Evolutionary conservation across 2,329 filamentous ascomycete genomes (phyloP), one percentile per base, ranked within the genome.

Genomic region (Chaetoscypha palmicola): DNA sequence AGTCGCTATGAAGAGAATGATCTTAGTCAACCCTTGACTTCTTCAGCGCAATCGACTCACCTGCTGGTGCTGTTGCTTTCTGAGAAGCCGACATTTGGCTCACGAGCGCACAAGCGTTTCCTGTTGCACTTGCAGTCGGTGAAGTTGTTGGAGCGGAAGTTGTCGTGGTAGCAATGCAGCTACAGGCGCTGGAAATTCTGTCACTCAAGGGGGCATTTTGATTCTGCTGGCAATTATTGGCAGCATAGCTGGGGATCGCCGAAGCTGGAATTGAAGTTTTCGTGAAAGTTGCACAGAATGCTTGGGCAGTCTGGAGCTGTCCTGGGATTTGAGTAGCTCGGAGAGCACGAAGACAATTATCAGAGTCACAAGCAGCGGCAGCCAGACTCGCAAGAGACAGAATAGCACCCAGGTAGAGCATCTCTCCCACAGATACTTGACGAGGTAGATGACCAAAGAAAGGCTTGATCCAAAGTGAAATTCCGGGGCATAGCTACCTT

Each of bases 311-410:
- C 44, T 58, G 49, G 5, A 66, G 51, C 16, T 61, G 62, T 41
- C 60, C 62, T 9, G 61, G 58, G 17, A 52, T 58, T 40, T 60
- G 58, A 10, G 56, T 63, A 30, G 64, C 60, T 28, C 61, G 54
- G 47, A 66, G 45, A n/a, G 64, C 63, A 16, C 63, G 61, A 19
- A 66, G 59, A 53, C 65, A 67, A 50, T 65, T 63, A 54, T 67
- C 64, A 37, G 62, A 61, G 43, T 53, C 50, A 55, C 63, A 64
- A 11, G 47, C 40, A n/a, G 37, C 47, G 4, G 46, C 37, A 22
- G 43, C 54, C 33, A 47, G 21, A 17, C 43, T 40, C 17, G 46
- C 49, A 12, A 50, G 22, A 9, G 53, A 31, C 4, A 53, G 31
- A 30, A 45, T 37, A 9, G 28, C 21, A 24, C 51, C 34, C 16